Base-by-base conservation (phyloP, 1,139 yeast species). In the Candida freyschussii region DNA sequence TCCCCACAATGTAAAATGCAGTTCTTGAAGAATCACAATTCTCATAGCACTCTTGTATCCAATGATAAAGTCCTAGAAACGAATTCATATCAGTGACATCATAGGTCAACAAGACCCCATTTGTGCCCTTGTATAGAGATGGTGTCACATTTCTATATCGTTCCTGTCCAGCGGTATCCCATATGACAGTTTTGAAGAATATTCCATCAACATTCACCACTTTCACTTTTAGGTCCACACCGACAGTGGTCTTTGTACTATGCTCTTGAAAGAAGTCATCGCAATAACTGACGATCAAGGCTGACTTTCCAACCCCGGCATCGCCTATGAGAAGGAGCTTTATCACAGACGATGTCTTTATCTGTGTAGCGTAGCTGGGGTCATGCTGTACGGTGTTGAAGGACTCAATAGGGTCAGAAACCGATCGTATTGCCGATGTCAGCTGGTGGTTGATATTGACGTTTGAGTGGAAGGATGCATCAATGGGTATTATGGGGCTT, bases 111-210 rank as follows among this genome's bases (percentile, higher is more conserved):
- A 77, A 69, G 3, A 81, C 76, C 9, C 78, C 83, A 45, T 76
- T 77, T 21, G 78, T 68, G 42, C 76, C 80, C 46, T 79, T 66
- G 44, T 76, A 76, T 37, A 76, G 61, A 8, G 78, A 69, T 6
- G 83, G 82, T 24, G 71, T 72, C 48, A 75, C 67, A 33, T 60
- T 61, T 45, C 78, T 59, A 52, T 73, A 75, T 39, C 80, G 55
- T 50, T 75, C 81, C 55, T 75, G 81, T 7, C 81, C 81, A 2
- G 81, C 81, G 10, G 81, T 75, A 48, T 75, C 81, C 81, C 69
- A 65, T 34, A 63, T 43, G 56, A 73, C 59, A 50, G 66, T 58
- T 63, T 56, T 79, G 60, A 52, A 76, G 59, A 47, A 74, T 59
- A 58, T 67, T 55, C 75, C 78, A 48, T 77, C 83, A 29, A 78